Percentiles rank a stretch among this genome's conserved stretches.
Conservation (phyloP, 2,329 filamentous ascomycete species). For the Xylariomycetidae sp. region DNA sequence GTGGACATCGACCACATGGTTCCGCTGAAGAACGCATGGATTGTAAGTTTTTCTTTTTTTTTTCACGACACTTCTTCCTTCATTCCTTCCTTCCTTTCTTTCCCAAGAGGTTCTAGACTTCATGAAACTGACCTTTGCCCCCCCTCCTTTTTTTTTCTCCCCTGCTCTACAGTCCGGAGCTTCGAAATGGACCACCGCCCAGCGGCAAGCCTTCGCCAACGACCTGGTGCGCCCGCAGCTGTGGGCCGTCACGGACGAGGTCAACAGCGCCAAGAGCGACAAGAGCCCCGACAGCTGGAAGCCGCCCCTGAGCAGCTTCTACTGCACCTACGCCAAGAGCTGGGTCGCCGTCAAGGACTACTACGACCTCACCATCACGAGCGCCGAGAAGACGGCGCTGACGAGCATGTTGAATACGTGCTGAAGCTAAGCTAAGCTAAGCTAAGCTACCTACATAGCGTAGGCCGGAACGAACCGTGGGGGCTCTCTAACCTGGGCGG, state of each 20-base stretch:
- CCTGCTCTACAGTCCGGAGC: constrained; percentile 57
- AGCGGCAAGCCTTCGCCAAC: constrained; percentile 68
- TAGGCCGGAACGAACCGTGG: no score
- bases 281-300: constrained; percentile 71
- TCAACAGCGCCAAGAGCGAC: constrained; percentile 73
- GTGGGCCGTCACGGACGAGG: constrained; percentile 70
- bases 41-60: constrained; percentile 36
- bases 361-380: constrained; percentile 64
- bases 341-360: constrained; percentile 77
- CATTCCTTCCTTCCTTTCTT: no score
- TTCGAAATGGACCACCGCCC: constrained; percentile 61
- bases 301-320: constrained; percentile 66
- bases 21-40: constrained; percentile 74
- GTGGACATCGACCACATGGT: constrained; percentile 82
- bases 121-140: no score
- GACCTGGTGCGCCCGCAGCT: constrained; percentile 72
- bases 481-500: no score
- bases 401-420: constrained; percentile 62
- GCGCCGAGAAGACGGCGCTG: constrained; percentile 66
- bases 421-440: no score
- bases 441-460: no score
- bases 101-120: no score
- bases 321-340: constrained; percentile 72
- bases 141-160: background rate
- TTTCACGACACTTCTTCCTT: background rate